phyloP scores from a whole-genome alignment of 2,329 filamentous ascomycete genomes.

The Botrytis porri region DNA sequence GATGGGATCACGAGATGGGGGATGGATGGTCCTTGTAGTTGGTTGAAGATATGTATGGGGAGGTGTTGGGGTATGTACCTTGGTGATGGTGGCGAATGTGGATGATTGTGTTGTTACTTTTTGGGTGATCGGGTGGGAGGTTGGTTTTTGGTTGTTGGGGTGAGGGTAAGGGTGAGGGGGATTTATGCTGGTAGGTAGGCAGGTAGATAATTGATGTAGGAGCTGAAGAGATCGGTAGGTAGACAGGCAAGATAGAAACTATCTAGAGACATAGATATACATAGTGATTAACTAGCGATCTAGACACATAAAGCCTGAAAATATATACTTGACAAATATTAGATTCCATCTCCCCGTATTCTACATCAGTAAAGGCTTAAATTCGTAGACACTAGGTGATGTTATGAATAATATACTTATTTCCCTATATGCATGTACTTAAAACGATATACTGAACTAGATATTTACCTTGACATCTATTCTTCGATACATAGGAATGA shows the following conservation, averaged over 20 bases:
- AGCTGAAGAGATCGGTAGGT: too few relatives aligned
- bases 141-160: background rate
- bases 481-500: too few relatives aligned
- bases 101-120: background rate
- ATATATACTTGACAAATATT: background rate
- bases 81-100: background rate
- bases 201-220: too few relatives aligned
- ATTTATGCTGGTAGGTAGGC: background rate
- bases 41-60: too few relatives aligned
- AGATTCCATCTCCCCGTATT: too few relatives aligned
- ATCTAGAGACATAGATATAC: background rate
- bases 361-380: background rate
- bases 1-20: background rate
- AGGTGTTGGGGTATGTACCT: background rate
- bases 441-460: too few relatives aligned
- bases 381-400: too few relatives aligned
- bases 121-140: too few relatives aligned
- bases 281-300: background rate
- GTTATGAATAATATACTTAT: too few relatives aligned
- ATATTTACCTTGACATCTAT: too few relatives aligned
- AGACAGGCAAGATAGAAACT: too few relatives aligned
- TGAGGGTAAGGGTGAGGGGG: background rate
- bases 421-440: too few relatives aligned
- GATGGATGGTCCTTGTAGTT: background rate
- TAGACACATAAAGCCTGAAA: background rate